A percentile compares a stretch with the other conserved stretches of the same genome.
Conservation (phyloP, 78 protist genomes). For the Chrysochromulina parva region DNA sequence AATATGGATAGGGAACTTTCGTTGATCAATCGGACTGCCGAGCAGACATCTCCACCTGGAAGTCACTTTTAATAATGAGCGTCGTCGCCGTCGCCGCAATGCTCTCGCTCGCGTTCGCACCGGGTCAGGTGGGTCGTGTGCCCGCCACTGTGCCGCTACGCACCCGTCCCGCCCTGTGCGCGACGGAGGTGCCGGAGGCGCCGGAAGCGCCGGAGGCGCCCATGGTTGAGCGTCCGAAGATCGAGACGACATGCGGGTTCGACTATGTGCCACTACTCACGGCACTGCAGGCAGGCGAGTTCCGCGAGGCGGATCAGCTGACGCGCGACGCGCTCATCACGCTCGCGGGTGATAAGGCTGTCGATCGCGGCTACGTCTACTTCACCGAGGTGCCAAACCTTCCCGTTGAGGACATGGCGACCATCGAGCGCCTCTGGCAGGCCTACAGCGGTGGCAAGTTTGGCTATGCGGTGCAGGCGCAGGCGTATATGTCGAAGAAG, state of each 20-base stretch:
- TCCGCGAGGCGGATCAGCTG: background rate
- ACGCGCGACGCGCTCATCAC: slow-evolving; percentile 8
- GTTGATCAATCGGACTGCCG: too few relatives aligned
- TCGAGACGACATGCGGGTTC: background rate
- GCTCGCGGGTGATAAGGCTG: background rate
- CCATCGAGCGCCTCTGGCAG: slow-evolving; percentile 5
- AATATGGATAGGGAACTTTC: too few relatives aligned
- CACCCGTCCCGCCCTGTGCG: too few relatives aligned
- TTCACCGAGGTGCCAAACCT: background rate
- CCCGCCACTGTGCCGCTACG: too few relatives aligned
- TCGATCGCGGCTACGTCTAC: background rate
- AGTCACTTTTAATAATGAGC: too few relatives aligned
- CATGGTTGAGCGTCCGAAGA: background rate
- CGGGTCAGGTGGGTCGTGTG: too few relatives aligned
- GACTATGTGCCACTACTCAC: background rate
- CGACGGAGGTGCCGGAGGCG: too few relatives aligned
- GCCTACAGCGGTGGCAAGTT: background rate
- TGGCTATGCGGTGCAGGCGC: background rate
- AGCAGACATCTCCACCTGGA: too few relatives aligned
- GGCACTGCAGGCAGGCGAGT: background rate
- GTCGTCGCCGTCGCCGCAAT: too few relatives aligned
- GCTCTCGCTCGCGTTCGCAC: too few relatives aligned
- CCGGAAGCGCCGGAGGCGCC: too few relatives aligned
- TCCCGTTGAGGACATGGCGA: background rate
- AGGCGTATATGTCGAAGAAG: background rate